Percentiles rank a stretch among this genome's conserved stretches.
phyloP scores from a whole-genome alignment of 1,284 basidiomycete species.

The Rhodotorula glutinis region DNA sequence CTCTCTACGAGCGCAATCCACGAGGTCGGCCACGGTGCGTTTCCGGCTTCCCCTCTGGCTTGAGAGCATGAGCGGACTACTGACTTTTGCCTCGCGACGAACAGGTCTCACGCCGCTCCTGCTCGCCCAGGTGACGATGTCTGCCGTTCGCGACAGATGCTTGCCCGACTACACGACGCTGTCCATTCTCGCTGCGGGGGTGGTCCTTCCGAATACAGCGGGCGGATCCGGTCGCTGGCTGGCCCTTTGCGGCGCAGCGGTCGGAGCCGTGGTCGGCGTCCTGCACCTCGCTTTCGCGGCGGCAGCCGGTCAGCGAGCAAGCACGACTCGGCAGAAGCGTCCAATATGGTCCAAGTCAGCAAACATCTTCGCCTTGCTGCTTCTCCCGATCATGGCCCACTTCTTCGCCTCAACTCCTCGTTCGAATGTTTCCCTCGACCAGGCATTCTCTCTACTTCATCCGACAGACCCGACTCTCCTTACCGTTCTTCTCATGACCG shows the following conservation, averaged over 20 bases:
- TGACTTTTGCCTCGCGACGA: not conserved
- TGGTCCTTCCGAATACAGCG: not conserved
- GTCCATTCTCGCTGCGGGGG: conserved; percentile 2
- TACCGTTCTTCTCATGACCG: conserved; percentile 36
- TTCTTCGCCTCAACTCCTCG: not conserved
- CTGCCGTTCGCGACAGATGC: not conserved
- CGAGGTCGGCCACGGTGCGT: conserved; percentile 6
- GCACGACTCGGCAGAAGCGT: too few relatives aligned
- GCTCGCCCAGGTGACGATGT: not conserved
- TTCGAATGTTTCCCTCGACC: not conserved
- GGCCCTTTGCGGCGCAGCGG: not conserved
- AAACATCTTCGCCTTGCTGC: conserved; percentile 5
- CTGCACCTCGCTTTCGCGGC: not conserved
- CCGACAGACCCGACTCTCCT: conserved; percentile 13
- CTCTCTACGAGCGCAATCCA: conserved; percentile 32
- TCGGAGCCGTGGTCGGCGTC: not conserved
- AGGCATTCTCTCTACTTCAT: conserved; percentile 23
- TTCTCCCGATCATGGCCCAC: conserved; percentile 16
- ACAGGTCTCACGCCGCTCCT: conserved; percentile 18
- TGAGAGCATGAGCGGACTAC: too few relatives aligned
- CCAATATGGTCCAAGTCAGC: not conserved
- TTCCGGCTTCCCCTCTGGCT: too few relatives aligned
- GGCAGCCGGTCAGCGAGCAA: too few relatives aligned
- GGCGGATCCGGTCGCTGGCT: conserved; percentile 18
- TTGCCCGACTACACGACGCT: too few relatives aligned